Conservation (phyloP, 2,329 filamentous ascomycete species). For the Fusarium nodosum region DNA sequence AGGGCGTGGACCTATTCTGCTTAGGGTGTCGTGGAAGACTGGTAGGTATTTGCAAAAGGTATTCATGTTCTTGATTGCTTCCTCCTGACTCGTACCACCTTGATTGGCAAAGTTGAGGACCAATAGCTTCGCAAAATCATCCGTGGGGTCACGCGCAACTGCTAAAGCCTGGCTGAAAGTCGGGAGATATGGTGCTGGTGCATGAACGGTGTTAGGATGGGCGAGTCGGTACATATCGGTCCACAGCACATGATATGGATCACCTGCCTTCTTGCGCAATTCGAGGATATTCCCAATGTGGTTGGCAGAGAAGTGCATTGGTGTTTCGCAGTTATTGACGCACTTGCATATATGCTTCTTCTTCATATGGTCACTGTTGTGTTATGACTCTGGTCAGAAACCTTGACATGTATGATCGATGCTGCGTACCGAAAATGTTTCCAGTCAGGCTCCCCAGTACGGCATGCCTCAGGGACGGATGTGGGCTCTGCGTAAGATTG, state of each 20-base stretch:
- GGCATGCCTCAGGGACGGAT: background rate
- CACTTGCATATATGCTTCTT: background rate
- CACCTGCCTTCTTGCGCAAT: background rate
- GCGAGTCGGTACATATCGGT: background rate
- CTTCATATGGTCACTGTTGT: background rate
- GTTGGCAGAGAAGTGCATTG: background rate
- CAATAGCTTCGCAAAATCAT: accelerated
- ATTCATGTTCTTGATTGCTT: background rate
- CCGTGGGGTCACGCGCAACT: accelerated
- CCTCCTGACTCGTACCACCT: background rate
- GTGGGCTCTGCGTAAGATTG: accelerated
- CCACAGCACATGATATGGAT: background rate
- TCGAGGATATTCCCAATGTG: background rate
- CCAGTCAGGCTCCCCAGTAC: background rate
- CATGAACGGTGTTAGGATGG: background rate
- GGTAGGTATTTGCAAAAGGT: background rate
- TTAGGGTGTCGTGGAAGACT: background rate
- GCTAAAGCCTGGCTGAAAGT: background rate
- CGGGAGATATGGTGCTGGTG: background rate
- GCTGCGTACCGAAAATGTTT: background rate
- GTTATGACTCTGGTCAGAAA: background rate
- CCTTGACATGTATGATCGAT: background rate
- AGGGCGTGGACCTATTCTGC: background rate
- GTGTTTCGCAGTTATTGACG: background rate
- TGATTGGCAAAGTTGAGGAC: background rate